A percentile compares a stretch with the other conserved stretches of the same genome.
phyloP scores from a whole-genome alignment of 441 rosid genomes.

The Croton setiger region DNA sequence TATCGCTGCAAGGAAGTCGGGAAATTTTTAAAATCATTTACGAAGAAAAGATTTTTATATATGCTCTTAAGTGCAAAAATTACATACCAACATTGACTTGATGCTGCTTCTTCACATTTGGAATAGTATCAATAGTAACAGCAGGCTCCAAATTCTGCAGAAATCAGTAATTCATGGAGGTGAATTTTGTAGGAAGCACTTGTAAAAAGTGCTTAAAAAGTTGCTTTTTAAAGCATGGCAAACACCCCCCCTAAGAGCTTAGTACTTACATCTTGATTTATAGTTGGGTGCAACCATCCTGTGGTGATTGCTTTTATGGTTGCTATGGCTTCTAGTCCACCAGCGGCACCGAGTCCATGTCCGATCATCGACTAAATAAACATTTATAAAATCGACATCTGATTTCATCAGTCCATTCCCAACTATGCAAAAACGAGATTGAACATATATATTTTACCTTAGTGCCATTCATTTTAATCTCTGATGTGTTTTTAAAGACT shows the following conservation, averaged over 20 bases:
- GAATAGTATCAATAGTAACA: slow-evolving; percentile 62
- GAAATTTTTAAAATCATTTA: background rate
- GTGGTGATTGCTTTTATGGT: slow-evolving; percentile 66
- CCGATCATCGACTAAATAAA: slow-evolving; percentile 62
- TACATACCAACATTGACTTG: slow-evolving; percentile 59
- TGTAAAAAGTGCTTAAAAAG: too few species aligned
- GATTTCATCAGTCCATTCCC: too few species aligned
- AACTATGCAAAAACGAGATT: background rate
- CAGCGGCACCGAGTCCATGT: slow-evolving; percentile 70
- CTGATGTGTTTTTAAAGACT: slow-evolving; percentile 60
- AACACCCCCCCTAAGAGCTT: background rate
- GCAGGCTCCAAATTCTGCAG: slow-evolving; percentile 49
- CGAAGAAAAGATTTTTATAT: background rate
- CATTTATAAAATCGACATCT: too few species aligned
- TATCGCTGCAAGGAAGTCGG: slow-evolving; percentile 38
- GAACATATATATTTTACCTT: slow-evolving; percentile 38
- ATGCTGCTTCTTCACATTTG: slow-evolving; percentile 57
- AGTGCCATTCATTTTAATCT: slow-evolving; percentile 68
- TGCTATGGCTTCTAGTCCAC: slow-evolving; percentile 63
- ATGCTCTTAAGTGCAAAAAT: slow-evolving; percentile 1
- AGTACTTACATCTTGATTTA: slow-evolving; percentile 57
- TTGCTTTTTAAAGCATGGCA: too few species aligned
- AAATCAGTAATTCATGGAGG: background rate
- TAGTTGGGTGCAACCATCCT: slow-evolving; percentile 73
- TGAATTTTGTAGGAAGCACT: background rate